phyloP scores from a whole-genome alignment of 106 monocot genomes.

The Chionographis japonica region DNA sequence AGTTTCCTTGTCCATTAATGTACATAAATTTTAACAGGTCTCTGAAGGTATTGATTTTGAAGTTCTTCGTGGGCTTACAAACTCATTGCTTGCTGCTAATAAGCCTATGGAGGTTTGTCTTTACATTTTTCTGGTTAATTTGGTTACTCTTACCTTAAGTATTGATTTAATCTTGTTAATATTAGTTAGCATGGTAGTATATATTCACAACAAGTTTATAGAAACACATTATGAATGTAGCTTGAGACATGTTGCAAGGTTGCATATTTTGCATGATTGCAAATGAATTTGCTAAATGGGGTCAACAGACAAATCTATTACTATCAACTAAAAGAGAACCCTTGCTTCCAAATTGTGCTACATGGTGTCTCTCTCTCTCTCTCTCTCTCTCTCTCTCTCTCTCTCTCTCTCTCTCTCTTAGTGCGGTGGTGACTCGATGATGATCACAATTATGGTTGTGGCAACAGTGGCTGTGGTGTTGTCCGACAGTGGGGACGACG shows the following conservation, averaged over 20 bases:
- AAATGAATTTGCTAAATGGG: too few relatives aligned
- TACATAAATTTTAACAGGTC: conserved; percentile 25
- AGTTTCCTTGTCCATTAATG: not conserved
- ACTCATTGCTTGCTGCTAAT: conserved; percentile 74
- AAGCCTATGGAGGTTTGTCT: conserved; percentile 70
- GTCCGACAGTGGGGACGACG: too few relatives aligned
- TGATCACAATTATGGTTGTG: too few relatives aligned
- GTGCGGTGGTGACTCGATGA: too few relatives aligned
- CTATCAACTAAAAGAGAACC: too few relatives aligned
- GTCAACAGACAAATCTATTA: too few relatives aligned
- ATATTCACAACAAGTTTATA: too few relatives aligned
- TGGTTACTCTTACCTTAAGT: not conserved
- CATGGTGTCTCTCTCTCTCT: too few relatives aligned
- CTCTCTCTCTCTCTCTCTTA: too few relatives aligned
- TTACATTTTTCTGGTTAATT: conserved; percentile 6
- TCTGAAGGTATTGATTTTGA: conserved; percentile 67
- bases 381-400: too few relatives aligned
- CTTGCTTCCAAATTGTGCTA: too few relatives aligned
- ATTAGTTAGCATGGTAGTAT: not conserved
- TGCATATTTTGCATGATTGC: not conserved
- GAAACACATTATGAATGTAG: not conserved
- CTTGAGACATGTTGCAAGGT: not conserved
- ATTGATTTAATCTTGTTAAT: not conserved
- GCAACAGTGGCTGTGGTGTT: too few relatives aligned
- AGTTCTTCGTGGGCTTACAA: conserved; percentile 77